phyloP scores from a whole-genome alignment of 2,329 filamentous ascomycete genomes.

The Fusarium pseudocircinatum region DNA sequence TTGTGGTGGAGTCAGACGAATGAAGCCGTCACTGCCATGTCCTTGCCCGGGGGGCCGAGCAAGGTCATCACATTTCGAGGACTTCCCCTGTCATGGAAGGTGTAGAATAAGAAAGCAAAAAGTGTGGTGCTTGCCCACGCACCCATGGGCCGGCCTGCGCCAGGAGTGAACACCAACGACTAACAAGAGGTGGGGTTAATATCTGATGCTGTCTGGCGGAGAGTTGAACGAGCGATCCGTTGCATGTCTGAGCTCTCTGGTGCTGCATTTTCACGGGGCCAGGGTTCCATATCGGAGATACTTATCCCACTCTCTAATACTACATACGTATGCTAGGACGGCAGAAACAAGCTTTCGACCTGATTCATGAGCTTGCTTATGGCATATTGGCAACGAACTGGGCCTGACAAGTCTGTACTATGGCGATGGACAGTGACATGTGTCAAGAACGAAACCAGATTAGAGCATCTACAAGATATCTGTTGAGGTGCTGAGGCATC shows the following conservation, averaged over 20 bases:
- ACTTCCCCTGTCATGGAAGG: conserved; percentile 32
- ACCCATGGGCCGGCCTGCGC: conserved; percentile 37
- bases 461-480: not conserved
- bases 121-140: conserved; percentile 31
- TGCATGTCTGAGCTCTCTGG: conserved; percentile 40
- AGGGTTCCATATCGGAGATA: conserved; percentile 28
- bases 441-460: not conserved
- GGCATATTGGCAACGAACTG: not conserved
- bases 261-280: conserved; percentile 36
- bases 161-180: conserved; percentile 36
- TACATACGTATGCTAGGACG: not conserved
- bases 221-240: conserved; percentile 38
- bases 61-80: conserved; percentile 33
- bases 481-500: not conserved
- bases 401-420: not conserved
- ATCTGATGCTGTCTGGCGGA: conserved; percentile 28
- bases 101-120: conserved; percentile 53
- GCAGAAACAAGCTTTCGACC: not conserved
- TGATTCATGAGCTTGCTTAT: not conserved
- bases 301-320: conserved; percentile 13
- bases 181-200: conserved; percentile 32
- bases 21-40: conserved; percentile 35
- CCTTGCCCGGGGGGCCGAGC: conserved; percentile 39
- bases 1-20: conserved; percentile 34
- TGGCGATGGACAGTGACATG: not conserved